These are phyloP conservation scores for Annulohypoxylon moriforme DNA, from an alignment of 495 filamentous ascomycete genomes.

Conservation along the genomic window DNA sequence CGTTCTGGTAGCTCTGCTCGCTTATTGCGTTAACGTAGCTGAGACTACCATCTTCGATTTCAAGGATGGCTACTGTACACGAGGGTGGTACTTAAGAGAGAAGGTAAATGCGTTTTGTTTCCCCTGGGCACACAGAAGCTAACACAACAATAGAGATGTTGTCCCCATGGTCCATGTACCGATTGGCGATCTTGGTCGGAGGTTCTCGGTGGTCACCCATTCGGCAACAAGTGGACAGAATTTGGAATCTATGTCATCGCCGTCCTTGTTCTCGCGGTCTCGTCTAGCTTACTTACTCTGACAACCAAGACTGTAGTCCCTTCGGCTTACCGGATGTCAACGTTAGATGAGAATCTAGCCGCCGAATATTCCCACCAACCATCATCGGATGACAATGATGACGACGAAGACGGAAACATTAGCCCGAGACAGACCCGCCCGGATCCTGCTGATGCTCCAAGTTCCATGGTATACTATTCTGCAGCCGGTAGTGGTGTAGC, in stretches of 20 bases:
- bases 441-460: slow-evolving; percentile 44
- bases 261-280: slow-evolving; percentile 76
- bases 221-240: slow-evolving; percentile 74
- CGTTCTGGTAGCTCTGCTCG: slow-evolving; percentile 83
- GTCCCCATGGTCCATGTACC: slow-evolving; percentile 72
- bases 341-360: slow-evolving; percentile 80
- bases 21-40: slow-evolving; percentile 88
- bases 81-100: slow-evolving; percentile 76
- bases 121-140: slow-evolving; percentile 6
- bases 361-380: slow-evolving; percentile 56
- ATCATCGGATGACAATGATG: slow-evolving; percentile 54
- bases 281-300: slow-evolving; percentile 83
- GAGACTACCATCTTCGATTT: slow-evolving; percentile 87
- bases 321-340: slow-evolving; percentile 84
- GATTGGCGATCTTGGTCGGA: slow-evolving; percentile 83
- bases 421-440: slow-evolving; percentile 50
- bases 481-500: slow-evolving; percentile 97
- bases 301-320: slow-evolving; percentile 92
- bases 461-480: slow-evolving; percentile 93
- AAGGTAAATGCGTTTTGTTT: slow-evolving; percentile 55
- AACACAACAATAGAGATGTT: slow-evolving; percentile 68
- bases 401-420: slow-evolving; percentile 49
- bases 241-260: slow-evolving; percentile 76
- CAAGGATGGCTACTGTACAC: slow-evolving; percentile 88
- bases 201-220: slow-evolving; percentile 63